These are phyloP conservation scores for Starmerella tilneyi DNA, from an alignment of 805 yeast species.

Conservation along the genomic window DNA sequence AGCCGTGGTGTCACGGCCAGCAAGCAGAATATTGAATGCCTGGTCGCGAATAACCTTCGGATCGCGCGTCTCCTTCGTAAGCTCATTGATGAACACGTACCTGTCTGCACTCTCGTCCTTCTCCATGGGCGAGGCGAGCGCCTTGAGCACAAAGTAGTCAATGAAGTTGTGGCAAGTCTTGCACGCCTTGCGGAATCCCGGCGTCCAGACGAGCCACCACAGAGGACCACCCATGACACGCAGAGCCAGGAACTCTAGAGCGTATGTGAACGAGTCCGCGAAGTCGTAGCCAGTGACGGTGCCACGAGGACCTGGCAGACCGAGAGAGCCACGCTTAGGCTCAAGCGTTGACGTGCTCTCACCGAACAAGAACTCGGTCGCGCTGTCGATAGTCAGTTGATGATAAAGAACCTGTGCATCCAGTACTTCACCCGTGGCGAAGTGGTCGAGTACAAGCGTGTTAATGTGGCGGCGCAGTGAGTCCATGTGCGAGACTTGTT, in stretches of 20 bases:
- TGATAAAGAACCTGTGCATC: slow-evolving; percentile 26
- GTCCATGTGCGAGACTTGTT: slow-evolving; percentile 24
- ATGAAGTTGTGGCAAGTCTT: slow-evolving; percentile 33
- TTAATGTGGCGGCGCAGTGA: slow-evolving; percentile 25
- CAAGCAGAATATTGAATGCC: slow-evolving; percentile 41
- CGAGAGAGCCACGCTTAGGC: slow-evolving; percentile 12
- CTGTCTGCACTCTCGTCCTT: slow-evolving; percentile 30
- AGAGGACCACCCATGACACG: slow-evolving; percentile 23
- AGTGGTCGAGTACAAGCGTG: slow-evolving; percentile 19
- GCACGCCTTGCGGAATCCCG: slow-evolving; percentile 32
- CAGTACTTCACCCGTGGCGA: slow-evolving; percentile 18
- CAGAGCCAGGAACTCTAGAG: slow-evolving; percentile 21
- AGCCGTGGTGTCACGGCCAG: slow-evolving; percentile 51
- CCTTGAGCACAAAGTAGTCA: slow-evolving; percentile 35
- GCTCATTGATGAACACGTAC: slow-evolving; percentile 41
- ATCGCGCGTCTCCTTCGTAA: slow-evolving; percentile 41
- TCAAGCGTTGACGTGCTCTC: slow-evolving; percentile 26
- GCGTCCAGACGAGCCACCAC: slow-evolving; percentile 24
- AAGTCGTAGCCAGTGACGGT: slow-evolving; percentile 24
- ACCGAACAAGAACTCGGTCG: slow-evolving; percentile 28
- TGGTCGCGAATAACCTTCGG: slow-evolving; percentile 42
- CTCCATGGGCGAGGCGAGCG: slow-evolving; percentile 31
- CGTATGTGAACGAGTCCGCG: slow-evolving; percentile 25
- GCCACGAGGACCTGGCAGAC: slow-evolving; percentile 22
- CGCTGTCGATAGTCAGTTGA: slow-evolving; percentile 26